Percentiles rank a stretch among this genome's conserved stretches.
phyloP scores from a whole-genome alignment of 192 early-diverging fungal species.

The Mortierella hygrophila region DNA sequence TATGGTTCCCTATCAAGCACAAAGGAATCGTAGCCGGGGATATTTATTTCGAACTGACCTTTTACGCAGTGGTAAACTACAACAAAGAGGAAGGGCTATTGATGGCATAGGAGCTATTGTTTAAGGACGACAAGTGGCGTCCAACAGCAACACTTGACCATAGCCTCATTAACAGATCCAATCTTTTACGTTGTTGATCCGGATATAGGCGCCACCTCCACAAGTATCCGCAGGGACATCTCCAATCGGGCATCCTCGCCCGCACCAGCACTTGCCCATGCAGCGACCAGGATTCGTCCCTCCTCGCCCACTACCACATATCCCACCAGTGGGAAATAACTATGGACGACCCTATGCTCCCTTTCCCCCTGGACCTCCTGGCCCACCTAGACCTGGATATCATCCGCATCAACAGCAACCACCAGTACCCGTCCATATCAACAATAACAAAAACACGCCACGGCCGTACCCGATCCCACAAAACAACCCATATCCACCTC shows the following conservation, averaged over 20 bases:
- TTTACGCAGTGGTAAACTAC: constrained; percentile 61
- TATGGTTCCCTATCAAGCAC: constrained; percentile 62
- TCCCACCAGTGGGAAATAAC: constrained; percentile 31
- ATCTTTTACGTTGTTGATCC: not conserved
- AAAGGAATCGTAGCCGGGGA: constrained; percentile 61
- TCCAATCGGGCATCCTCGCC: not conserved
- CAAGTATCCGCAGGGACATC: not conserved
- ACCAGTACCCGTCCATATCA: not conserved
- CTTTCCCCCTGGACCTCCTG: not conserved
- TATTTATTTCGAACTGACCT: constrained; percentile 67
- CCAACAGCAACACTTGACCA: not conserved
- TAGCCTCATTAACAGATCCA: not conserved
- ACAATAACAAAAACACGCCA: not conserved
- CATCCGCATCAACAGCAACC: not conserved
- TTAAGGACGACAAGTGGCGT: not conserved
- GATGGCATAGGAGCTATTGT: not conserved
- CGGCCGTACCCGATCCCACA: constrained; percentile 4
- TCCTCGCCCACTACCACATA: constrained; percentile 18
- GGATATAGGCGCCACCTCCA: constrained; percentile 13
- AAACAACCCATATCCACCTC: not conserved
- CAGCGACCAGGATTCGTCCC: constrained; percentile 31
- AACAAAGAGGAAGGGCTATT: no score
- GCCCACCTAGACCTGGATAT: not conserved
- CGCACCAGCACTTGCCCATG: constrained; percentile 2
- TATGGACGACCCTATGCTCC: constrained; percentile 9